A percentile compares a stretch with the other conserved stretches of the same genome.
Evolutionary conservation across 768 basidiomycete species (phyloP).

Genomic region (Boletus patriciae): DNA sequence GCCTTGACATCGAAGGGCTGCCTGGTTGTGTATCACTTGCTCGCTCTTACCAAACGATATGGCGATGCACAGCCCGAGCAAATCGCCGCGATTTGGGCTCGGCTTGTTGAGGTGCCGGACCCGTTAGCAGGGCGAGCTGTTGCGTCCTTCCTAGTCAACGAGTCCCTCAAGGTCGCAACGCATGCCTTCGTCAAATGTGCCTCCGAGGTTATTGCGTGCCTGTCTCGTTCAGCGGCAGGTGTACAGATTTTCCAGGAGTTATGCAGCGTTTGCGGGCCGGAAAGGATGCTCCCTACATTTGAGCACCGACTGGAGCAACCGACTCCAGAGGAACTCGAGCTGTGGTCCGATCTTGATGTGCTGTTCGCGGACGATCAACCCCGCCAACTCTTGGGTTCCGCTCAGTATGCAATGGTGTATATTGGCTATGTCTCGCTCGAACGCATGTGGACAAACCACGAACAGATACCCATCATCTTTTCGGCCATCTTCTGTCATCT

Average conservation of each 20-base stretch:
- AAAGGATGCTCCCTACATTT: slow-evolving; percentile 75
- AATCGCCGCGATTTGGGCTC: slow-evolving; percentile 74
- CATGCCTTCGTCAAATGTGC: slow-evolving; percentile 76
- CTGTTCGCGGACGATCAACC: slow-evolving; percentile 70
- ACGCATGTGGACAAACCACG: slow-evolving; percentile 70
- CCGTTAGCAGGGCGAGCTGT: slow-evolving; percentile 77
- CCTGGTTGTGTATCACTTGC: slow-evolving; percentile 72
- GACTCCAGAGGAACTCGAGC: slow-evolving; percentile 63
- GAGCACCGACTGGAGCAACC: slow-evolving; percentile 67
- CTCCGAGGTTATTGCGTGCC: slow-evolving; percentile 76
- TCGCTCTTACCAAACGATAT: slow-evolving; percentile 79
- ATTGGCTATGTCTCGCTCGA: slow-evolving; percentile 74
- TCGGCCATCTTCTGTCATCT: slow-evolving; percentile 80
- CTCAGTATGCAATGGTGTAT: slow-evolving; percentile 88
- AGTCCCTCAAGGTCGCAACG: slow-evolving; percentile 82
- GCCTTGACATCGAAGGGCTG: slow-evolving; percentile 48
- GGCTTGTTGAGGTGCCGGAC: slow-evolving; percentile 69
- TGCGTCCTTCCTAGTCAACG: slow-evolving; percentile 81
- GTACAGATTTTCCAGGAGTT: slow-evolving; percentile 76
- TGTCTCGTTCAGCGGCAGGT: slow-evolving; percentile 76
- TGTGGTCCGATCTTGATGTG: slow-evolving; percentile 79
- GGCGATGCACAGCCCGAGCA: slow-evolving; percentile 76
- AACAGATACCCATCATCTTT: slow-evolving; percentile 70
- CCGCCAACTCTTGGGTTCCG: slow-evolving; percentile 68
- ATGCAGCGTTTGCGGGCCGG: slow-evolving; percentile 82